These are phyloP conservation scores for Punica granatum DNA, from an alignment of 345 rosid genomes.

Conservation along the genomic window DNA sequence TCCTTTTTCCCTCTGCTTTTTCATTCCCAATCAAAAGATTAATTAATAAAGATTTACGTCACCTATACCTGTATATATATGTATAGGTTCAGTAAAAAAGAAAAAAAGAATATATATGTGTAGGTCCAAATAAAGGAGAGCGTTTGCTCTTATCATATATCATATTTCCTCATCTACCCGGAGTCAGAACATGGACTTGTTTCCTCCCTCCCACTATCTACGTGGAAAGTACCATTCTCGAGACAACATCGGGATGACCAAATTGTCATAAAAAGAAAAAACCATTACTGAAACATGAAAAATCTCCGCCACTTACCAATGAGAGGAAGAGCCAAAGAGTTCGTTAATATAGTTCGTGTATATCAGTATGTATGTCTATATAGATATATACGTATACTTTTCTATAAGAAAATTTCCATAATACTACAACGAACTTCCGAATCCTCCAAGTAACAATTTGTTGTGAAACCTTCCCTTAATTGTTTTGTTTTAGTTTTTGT, in stretches of 20 bases:
- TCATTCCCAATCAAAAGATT: not conserved
- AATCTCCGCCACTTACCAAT: not conserved
- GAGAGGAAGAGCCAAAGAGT: not conserved
- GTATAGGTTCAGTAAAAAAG: not conserved
- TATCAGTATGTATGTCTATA: not conserved
- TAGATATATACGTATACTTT: too few relatives aligned
- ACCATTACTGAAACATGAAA: too few relatives aligned
- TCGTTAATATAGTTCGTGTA: not conserved
- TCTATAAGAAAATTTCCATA: too few relatives aligned
- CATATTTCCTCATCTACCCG: not conserved
- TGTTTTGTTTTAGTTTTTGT: too few relatives aligned
- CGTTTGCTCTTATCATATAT: not conserved
- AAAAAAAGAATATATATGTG: too few relatives aligned
- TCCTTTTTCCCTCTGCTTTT: not conserved
- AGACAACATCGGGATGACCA: too few relatives aligned
- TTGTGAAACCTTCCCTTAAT: too few relatives aligned
- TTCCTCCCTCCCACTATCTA: not conserved
- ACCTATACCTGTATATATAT: not conserved
- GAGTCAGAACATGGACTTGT: slow-evolving; percentile 2
- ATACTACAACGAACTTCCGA: too few relatives aligned
- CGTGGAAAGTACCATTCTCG: not conserved
- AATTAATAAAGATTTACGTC: slow-evolving; percentile 5
- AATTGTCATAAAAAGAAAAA: too few relatives aligned
- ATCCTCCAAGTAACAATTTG: too few relatives aligned
- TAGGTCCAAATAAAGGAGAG: too few relatives aligned